Evolutionary conservation across 495 filamentous ascomycete genomes (phyloP).

Genomic region (Aspergillus incahuasiensis): DNA sequence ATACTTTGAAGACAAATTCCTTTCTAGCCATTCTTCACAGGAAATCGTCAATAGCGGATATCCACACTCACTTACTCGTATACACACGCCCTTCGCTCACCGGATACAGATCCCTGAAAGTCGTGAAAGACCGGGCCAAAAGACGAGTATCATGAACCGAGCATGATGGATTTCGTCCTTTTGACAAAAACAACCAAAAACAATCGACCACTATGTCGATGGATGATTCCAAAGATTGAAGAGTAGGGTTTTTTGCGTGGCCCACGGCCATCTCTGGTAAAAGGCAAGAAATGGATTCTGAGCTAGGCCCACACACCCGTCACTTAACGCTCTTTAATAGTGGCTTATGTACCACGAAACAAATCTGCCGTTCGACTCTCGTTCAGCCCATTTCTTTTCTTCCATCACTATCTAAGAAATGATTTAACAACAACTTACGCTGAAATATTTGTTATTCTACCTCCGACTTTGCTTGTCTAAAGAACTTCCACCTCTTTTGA

Average conservation of each 20-base stretch:
- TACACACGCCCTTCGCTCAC: neutral
- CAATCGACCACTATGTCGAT: slow-evolving; percentile 16
- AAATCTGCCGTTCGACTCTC: neutral
- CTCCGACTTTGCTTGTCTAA: too few species aligned
- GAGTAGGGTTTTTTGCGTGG: slow-evolving; percentile 18
- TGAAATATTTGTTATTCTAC: too few species aligned
- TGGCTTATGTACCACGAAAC: slow-evolving; percentile 1
- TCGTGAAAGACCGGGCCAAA: neutral
- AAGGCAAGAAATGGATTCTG: slow-evolving; percentile 19
- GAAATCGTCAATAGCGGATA: too few species aligned
- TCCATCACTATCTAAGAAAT: neutral
- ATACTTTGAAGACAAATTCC: slow-evolving; percentile 9
- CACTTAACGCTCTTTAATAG: neutral
- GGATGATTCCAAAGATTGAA: slow-evolving; percentile 14
- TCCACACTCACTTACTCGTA: neutral
- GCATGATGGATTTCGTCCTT: neutral
- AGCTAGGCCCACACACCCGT: slow-evolving; percentile 18
- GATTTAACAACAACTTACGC: neutral
- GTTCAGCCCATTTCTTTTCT: neutral
- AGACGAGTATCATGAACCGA: neutral
- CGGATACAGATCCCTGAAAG: neutral
- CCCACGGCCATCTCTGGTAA: slow-evolving; percentile 19
- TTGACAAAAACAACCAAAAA: slow-evolving; percentile 1
- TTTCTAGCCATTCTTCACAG: too few species aligned
- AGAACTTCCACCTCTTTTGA: too few species aligned